A percentile compares a stretch with the other conserved stretches of the same genome.
Conservation (phyloP, 1,284 basidiomycete species). For the Cerrena zonata region DNA sequence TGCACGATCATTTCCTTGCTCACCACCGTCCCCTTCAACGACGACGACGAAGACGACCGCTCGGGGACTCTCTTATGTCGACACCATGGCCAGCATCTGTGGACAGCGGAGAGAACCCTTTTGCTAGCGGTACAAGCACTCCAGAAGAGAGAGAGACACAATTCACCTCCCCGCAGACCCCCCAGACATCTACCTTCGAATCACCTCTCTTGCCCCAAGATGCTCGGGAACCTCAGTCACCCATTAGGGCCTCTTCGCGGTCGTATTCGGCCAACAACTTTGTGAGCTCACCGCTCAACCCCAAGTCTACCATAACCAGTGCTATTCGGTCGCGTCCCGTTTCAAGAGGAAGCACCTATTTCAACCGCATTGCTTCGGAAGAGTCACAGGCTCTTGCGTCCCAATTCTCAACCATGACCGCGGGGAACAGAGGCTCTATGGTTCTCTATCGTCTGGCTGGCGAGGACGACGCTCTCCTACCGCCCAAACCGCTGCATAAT, state of each 20-base stretch:
- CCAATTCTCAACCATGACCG: constrained; percentile 18
- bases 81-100: constrained; percentile 19
- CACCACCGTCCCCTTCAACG: neutral
- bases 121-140: constrained; percentile 18
- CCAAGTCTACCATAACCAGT: constrained; percentile 27
- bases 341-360: constrained; percentile 30
- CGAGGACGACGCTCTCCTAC: constrained; percentile 28
- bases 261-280: constrained; percentile 31
- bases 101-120: constrained; percentile 14
- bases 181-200: constrained; percentile 25
- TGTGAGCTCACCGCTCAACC: constrained; percentile 46
- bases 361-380: constrained; percentile 43
- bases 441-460: constrained; percentile 58
- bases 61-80: constrained; percentile 20
- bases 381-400: constrained; percentile 38
- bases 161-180: constrained; percentile 19
- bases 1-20: no score
- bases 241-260: constrained; percentile 25
- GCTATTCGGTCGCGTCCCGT: constrained; percentile 25
- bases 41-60: neutral
- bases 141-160: constrained; percentile 16
- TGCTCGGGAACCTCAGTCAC: constrained; percentile 14
- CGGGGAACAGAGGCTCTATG: constrained; percentile 50
- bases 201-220: constrained; percentile 24
- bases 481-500: constrained; percentile 25